Evolutionary conservation across 1,139 yeast genomes (phyloP).

Genomic region (Debaryomycetaceae sp.): DNA sequence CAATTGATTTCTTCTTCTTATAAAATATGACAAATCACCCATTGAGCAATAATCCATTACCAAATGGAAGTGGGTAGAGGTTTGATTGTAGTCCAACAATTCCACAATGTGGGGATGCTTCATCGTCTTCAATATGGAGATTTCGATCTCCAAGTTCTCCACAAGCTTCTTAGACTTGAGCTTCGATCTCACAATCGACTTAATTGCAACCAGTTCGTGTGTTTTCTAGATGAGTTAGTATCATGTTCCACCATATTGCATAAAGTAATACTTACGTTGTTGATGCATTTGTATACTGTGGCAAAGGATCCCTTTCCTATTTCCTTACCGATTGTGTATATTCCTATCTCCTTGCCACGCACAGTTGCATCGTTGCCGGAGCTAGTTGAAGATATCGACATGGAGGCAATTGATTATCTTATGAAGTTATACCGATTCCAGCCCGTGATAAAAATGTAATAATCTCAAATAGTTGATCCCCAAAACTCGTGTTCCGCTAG

Average conservation of each 20-base stretch:
- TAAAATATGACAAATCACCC: constrained; percentile 88
- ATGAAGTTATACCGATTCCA: neutral
- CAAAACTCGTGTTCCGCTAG: too few species aligned
- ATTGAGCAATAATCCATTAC: constrained; percentile 97
- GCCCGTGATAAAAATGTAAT: neutral
- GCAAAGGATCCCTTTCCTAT: constrained; percentile 53
- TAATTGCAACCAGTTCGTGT: constrained; percentile 73
- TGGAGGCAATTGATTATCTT: neutral
- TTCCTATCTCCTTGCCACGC: constrained; percentile 16
- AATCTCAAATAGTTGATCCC: too few species aligned
- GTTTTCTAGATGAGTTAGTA: constrained; percentile 22
- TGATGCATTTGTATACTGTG: constrained; percentile 45
- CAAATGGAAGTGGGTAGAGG: constrained; percentile 75
- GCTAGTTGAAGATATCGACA: neutral
- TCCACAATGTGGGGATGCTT: constrained; percentile 93
- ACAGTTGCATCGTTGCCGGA: neutral
- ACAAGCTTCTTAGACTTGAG: constrained; percentile 80
- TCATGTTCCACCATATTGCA: neutral
- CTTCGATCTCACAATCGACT: constrained; percentile 79
- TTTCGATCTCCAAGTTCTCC: constrained; percentile 89
- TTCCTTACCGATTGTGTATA: constrained; percentile 42
- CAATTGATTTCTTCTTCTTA: constrained; percentile 70
- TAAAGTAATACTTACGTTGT: constrained; percentile 18
- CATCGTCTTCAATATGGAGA: constrained; percentile 77
- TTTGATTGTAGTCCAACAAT: constrained; percentile 75